These are phyloP conservation scores for Ascochyta koolunga DNA, from an alignment of 2,329 filamentous ascomycete species.

Conservation along the genomic window DNA sequence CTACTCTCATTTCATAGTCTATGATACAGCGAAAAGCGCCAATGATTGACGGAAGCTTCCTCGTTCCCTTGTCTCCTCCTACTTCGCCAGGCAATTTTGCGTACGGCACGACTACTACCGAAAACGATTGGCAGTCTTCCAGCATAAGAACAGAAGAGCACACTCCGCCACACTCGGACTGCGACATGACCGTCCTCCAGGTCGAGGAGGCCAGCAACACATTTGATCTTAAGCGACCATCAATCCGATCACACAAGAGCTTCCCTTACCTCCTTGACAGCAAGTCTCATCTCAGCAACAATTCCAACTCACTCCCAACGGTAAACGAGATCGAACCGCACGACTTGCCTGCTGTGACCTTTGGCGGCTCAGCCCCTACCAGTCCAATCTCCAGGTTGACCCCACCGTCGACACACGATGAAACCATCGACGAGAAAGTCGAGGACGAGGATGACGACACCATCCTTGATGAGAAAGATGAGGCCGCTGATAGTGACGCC, in stretches of 20 bases:
- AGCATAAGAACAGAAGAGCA: constrained; percentile 34
- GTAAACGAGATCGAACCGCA: constrained; percentile 45
- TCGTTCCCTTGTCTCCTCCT: constrained; percentile 57
- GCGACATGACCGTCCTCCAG: constrained; percentile 49
- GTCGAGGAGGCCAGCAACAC: constrained; percentile 44
- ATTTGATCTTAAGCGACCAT: constrained; percentile 47
- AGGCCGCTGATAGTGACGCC: constrained; percentile 32
- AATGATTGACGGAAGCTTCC: constrained; percentile 54
- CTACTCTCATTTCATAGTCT: constrained; percentile 25
- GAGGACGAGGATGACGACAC: constrained; percentile 49
- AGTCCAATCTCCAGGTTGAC: constrained; percentile 54
- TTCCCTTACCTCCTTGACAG: constrained; percentile 51
- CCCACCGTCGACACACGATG: constrained; percentile 51
- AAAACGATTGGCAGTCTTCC: constrained; percentile 52
- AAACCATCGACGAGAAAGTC: constrained; percentile 42
- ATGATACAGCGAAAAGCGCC: constrained; percentile 35
- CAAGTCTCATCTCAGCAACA: constrained; percentile 38
- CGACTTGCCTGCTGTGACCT: constrained; percentile 45
- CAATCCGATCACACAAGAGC: constrained; percentile 52
- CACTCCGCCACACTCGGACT: constrained; percentile 42
- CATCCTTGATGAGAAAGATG: constrained; percentile 49
- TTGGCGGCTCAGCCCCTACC: constrained; percentile 53
- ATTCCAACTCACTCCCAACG: constrained; percentile 36
- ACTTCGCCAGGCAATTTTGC: constrained; percentile 59
- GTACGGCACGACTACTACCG: constrained; percentile 51